Base-by-base conservation (phyloP, 2,329 filamentous ascomycete species). In the Westerdykella aurantiaca region DNA sequence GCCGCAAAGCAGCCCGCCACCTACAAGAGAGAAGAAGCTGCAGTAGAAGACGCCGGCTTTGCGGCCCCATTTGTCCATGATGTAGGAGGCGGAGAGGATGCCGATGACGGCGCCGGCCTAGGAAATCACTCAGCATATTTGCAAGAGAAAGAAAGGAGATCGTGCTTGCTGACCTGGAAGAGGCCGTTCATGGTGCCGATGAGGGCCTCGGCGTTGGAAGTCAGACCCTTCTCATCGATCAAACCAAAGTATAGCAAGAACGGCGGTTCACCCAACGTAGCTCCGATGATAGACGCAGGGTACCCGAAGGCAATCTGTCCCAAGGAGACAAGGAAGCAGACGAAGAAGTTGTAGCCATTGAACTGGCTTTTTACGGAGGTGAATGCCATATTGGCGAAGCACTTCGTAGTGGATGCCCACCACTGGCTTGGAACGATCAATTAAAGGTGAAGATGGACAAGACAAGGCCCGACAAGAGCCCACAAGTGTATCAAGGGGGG, bases 291-390 rank as follows among this genome's bases (percentile, higher is more conserved):
- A n/a, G 46, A 46, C 1, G 53, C 51, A 29, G 50, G 50, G 31
- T 58, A 53, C 7, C 56, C 54, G 31, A 57, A 56, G 5, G 50
- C 52, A 25, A 58, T 39, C 41, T 54, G 51, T 6, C 56, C 54
- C 4, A 56, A 42, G 21, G 43, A 47, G 21, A 57, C 50, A 10
- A 54, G 41, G 35, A 34, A 53, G 40, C 51, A 56, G 33, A 55
- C 43, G n/a, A 50, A 29, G 39, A 56, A 55, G 34, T 55, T 55
- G 43, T 52, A 51, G 38, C 44, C 44, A 40, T 55, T 53, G 47
- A 51, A 55, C 34, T 52, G 49, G 23, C 29, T 45, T 31, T 43
- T 47, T 18, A 49, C 47, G 5, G 48, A 46, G 13, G 40, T 23
- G 18, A 21, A 21, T 31, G 37, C 31, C 42, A 45, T 45, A 16